phyloP scores from a whole-genome alignment of 2,329 filamentous ascomycete species.

The Diplocarpon rosae region DNA sequence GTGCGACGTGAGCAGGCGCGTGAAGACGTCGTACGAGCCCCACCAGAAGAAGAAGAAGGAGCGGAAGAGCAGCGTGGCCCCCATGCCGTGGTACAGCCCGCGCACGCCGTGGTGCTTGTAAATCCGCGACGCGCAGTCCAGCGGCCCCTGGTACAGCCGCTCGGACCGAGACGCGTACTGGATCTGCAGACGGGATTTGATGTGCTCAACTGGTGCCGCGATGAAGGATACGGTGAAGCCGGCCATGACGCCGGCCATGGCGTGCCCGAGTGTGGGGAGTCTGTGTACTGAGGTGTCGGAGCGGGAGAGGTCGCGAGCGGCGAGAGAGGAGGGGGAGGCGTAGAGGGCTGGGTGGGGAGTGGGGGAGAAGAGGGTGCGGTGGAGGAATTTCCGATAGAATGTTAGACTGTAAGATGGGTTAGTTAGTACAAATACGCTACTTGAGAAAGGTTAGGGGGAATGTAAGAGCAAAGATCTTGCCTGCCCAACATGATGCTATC shows the following conservation, averaged over 20 bases:
- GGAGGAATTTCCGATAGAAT: constrained; percentile 75
- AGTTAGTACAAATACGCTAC: too few species aligned
- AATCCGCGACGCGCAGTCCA: constrained; percentile 71
- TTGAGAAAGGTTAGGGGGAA: neutral
- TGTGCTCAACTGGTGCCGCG: constrained; percentile 86
- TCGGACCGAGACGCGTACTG: constrained; percentile 73
- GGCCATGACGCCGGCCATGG: constrained; percentile 75
- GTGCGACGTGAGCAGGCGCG: constrained; percentile 50
- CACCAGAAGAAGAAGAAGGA: constrained; percentile 98
- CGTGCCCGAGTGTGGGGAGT: constrained; percentile 72
- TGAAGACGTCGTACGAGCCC: constrained; percentile 85
- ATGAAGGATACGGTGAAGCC: constrained; percentile 87
- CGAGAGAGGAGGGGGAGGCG: constrained; percentile 22
- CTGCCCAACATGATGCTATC: constrained; percentile 73
- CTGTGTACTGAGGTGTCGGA: constrained; percentile 31
- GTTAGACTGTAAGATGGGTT: constrained; percentile 39
- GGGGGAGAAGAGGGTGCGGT: constrained; percentile 65
- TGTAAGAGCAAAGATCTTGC: neutral
- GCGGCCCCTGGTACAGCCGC: constrained; percentile 72
- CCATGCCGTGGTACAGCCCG: constrained; percentile 79
- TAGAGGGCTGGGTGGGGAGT: constrained; percentile 20
- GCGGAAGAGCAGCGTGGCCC: constrained; percentile 77
- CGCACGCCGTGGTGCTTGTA: constrained; percentile 59
- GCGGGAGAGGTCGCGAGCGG: constrained; percentile 9
- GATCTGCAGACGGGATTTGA: constrained; percentile 88